Conservation (phyloP, 2,329 filamentous ascomycete species). For the Endoconidiophora polonica region DNA sequence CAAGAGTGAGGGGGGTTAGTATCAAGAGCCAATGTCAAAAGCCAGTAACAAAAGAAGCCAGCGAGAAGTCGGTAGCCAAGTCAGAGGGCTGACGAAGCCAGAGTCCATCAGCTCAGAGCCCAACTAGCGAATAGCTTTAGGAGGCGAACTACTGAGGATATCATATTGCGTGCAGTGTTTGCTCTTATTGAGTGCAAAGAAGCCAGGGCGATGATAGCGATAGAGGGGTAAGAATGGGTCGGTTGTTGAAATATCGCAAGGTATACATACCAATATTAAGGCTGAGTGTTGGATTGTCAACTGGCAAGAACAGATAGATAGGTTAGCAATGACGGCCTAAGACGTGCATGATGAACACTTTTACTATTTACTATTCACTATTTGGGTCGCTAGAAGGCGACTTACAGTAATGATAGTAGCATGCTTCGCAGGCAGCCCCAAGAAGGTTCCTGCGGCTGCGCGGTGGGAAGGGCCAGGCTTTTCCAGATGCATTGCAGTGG, state of each 20-base stretch:
- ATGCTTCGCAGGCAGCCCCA: slow-evolving; percentile 12
- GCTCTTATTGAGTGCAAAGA: background rate
- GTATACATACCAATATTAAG: slow-evolving; percentile 44
- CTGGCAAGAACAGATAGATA: slow-evolving; percentile 23
- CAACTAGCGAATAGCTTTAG: too few relatives aligned
- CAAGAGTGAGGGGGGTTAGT: slow-evolving; percentile 13
- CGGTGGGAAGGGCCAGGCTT: slow-evolving; percentile 7
- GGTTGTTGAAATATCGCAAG: background rate
- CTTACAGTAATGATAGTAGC: slow-evolving; percentile 10
- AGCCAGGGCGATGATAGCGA: background rate
- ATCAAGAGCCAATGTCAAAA: background rate
- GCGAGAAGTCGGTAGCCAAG: too few relatives aligned
- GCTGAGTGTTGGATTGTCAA: slow-evolving; percentile 61
- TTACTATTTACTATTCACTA: too few relatives aligned
- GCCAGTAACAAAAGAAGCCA: too few relatives aligned
- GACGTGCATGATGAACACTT: too few relatives aligned
- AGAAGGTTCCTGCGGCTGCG: slow-evolving; percentile 7
- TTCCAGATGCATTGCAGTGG: slow-evolving; percentile 7
- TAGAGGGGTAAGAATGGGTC: background rate
- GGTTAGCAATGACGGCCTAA: too few relatives aligned
- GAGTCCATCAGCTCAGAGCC: background rate
- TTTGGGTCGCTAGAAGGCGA: background rate
- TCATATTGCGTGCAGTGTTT: background rate
- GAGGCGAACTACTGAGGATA: background rate
- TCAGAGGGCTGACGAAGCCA: background rate